phyloP scores from a whole-genome alignment of 345 rosid genomes.

The Rhodamnia rubescens region DNA sequence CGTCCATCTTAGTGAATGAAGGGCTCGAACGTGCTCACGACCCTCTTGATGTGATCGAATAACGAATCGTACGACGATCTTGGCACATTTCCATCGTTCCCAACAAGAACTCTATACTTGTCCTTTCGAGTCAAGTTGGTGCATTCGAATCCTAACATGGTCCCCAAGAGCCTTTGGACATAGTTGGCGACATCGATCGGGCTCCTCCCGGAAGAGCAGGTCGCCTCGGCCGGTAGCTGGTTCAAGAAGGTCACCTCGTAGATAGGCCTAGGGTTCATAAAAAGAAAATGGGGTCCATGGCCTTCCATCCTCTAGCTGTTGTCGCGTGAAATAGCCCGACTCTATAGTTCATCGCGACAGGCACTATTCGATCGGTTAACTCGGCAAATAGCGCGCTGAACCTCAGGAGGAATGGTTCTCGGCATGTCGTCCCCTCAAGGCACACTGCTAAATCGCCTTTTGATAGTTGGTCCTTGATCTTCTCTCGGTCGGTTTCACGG shows the following conservation, averaged over 20 bases:
- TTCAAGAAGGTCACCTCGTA: constrained; percentile 90
- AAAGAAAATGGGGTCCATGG: constrained; percentile 78
- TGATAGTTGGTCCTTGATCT: constrained; percentile 40
- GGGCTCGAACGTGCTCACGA: constrained; percentile 51
- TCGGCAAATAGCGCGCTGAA: constrained; percentile 90
- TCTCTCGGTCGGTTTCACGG: constrained; percentile 55
- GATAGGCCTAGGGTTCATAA: constrained; percentile 90
- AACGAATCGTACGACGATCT: constrained; percentile 16
- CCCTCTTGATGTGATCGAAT: constrained; percentile 39
- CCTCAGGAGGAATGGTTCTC: constrained; percentile 76
- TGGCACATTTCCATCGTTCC: constrained; percentile 75
- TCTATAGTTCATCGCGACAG: constrained; percentile 85
- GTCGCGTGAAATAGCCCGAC: constrained; percentile 97
- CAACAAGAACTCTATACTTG: constrained; percentile 70
- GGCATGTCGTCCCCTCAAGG: constrained; percentile 91
- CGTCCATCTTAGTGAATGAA: constrained; percentile 10
- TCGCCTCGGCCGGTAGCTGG: constrained; percentile 67
- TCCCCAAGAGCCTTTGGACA: constrained; percentile 77
- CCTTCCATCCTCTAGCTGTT: constrained; percentile 90
- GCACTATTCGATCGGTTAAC: constrained; percentile 69
- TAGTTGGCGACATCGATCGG: constrained; percentile 89
- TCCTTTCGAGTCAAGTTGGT: constrained; percentile 88
- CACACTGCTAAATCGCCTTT: constrained; percentile 76
- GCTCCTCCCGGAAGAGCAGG: constrained; percentile 85
- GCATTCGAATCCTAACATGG: constrained; percentile 86